Conservation (phyloP, 805 yeast genomes). For the Teunomyces tritomae region DNA sequence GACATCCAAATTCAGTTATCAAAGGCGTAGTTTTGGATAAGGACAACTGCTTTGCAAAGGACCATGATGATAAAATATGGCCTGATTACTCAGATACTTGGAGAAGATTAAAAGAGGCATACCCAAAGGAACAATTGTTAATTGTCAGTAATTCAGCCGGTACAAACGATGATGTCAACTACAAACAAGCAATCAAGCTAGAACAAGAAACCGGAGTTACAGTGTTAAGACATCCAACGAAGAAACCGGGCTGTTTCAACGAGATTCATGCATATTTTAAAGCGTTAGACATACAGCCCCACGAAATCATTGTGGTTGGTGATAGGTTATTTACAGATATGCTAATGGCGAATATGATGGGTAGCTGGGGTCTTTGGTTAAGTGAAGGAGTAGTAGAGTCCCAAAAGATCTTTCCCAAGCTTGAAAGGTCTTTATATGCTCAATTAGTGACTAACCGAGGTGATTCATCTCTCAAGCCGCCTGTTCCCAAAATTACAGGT, state of each 20-base stretch:
- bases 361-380: constrained; percentile 81
- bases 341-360: constrained; percentile 93
- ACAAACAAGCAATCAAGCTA: constrained; percentile 57
- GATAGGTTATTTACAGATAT: constrained; percentile 91
- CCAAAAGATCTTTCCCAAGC: constrained; percentile 46
- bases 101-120: constrained; percentile 49
- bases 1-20: constrained; percentile 34
- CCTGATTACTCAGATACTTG: constrained; percentile 61
- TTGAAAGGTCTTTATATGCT: constrained; percentile 46
- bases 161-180: constrained; percentile 65
- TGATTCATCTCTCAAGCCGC: constrained; percentile 15
- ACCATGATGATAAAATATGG: constrained; percentile 77
- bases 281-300: constrained; percentile 46
- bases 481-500: constrained; percentile 10
- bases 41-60: constrained; percentile 91
- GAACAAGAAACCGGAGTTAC: constrained; percentile 66
- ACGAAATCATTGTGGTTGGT: constrained; percentile 82
- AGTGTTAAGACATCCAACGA: constrained; percentile 68
- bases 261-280: constrained; percentile 66
- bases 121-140: constrained; percentile 62
- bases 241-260: constrained; percentile 76
- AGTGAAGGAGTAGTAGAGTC: constrained; percentile 68
- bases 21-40: constrained; percentile 86
- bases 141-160: constrained; percentile 95
- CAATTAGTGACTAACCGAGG: constrained; percentile 12